Evolutionary conservation across 2,329 filamentous ascomycete species (phyloP).

Genomic region (Xylariaceae sp.): DNA sequence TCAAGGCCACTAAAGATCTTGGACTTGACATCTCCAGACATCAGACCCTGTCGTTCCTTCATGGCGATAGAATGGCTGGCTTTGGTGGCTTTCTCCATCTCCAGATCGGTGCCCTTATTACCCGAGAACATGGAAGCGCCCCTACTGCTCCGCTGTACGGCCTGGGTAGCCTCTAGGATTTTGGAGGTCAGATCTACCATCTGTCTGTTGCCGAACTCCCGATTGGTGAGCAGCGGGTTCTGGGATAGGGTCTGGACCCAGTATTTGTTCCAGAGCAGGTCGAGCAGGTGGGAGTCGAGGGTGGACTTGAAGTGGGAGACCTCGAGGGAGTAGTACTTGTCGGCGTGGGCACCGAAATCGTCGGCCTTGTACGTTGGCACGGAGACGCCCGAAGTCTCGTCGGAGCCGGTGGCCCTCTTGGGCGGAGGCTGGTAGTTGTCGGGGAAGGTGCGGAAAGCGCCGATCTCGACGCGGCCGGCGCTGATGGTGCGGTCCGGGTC

Average conservation of each 20-base stretch:
- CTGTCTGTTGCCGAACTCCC: slow-evolving; percentile 89
- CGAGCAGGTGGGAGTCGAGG: slow-evolving; percentile 80
- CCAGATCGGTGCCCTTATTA: slow-evolving; percentile 16
- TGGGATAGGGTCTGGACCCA: slow-evolving; percentile 96
- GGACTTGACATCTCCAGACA: slow-evolving; percentile 29
- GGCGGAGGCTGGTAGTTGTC: slow-evolving; percentile 58
- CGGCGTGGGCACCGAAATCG: slow-evolving; percentile 91
- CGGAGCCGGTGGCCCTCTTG: slow-evolving; percentile 7
- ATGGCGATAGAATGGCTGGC: slow-evolving; percentile 30
- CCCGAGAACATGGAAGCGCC: slow-evolving; percentile 22
- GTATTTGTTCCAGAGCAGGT: slow-evolving; percentile 97
- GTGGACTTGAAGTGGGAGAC: slow-evolving; percentile 94
- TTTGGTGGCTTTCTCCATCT: slow-evolving; percentile 28
- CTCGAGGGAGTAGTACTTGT: slow-evolving; percentile 85
- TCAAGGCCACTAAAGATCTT: slow-evolving; percentile 30
- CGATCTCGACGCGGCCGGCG: slow-evolving; percentile 93
- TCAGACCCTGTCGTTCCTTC: slow-evolving; percentile 33
- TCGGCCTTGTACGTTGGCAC: slow-evolving; percentile 92
- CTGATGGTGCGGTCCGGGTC: slow-evolving; percentile 94
- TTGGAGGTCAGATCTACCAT: slow-evolving; percentile 85
- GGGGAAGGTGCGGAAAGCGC: slow-evolving; percentile 90
- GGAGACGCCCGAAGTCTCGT: slow-evolving; percentile 32
- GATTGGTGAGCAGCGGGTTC: slow-evolving; percentile 84
- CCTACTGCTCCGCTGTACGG: slow-evolving; percentile 32
- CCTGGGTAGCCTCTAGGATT: slow-evolving; percentile 59